Evolutionary conservation across 176 grass and related monocot genomes (phyloP).

Genomic region (Rhynchospora pubera): DNA sequence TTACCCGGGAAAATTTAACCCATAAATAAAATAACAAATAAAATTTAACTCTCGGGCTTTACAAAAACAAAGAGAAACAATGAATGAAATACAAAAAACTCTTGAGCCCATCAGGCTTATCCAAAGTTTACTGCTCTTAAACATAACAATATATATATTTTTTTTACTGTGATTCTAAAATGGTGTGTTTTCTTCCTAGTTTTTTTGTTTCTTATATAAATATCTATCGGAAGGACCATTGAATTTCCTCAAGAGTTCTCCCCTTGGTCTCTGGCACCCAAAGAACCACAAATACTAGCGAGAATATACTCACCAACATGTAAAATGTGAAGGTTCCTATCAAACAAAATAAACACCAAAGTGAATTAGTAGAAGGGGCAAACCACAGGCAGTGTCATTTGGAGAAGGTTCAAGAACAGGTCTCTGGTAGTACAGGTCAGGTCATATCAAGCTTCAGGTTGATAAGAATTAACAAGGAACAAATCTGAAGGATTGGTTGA

Average conservation of each 20-base stretch:
- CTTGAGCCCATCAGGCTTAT: slow-evolving; percentile 14
- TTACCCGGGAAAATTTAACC: background rate
- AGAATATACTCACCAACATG: slow-evolving; percentile 49
- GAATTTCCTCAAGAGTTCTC: slow-evolving; percentile 91
- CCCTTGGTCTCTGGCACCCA: slow-evolving; percentile 98
- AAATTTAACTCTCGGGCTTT: slow-evolving; percentile 24
- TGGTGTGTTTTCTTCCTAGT: background rate
- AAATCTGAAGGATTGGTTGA: background rate
- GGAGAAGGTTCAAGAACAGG: background rate
- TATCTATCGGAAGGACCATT: slow-evolving; percentile 62
- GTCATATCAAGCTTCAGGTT: background rate
- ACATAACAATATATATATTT: background rate
- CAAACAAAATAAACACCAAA: slow-evolving; percentile 3
- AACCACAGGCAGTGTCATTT: background rate
- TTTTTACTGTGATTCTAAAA: background rate
- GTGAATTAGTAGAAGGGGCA: background rate
- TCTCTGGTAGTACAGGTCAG: background rate
- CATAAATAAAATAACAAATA: slow-evolving; percentile 12
- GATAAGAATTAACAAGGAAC: background rate
- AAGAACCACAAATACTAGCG: slow-evolving; percentile 58
- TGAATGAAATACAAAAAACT: slow-evolving; percentile 12
- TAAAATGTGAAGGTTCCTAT: slow-evolving; percentile 74
- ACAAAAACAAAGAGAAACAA: slow-evolving; percentile 5
- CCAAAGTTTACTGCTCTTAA: slow-evolving; percentile 12
- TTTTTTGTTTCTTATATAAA: background rate